These are phyloP conservation scores for Trametes polyzona DNA, from an alignment of 1,284 basidiomycete species.

Conservation along the genomic window DNA sequence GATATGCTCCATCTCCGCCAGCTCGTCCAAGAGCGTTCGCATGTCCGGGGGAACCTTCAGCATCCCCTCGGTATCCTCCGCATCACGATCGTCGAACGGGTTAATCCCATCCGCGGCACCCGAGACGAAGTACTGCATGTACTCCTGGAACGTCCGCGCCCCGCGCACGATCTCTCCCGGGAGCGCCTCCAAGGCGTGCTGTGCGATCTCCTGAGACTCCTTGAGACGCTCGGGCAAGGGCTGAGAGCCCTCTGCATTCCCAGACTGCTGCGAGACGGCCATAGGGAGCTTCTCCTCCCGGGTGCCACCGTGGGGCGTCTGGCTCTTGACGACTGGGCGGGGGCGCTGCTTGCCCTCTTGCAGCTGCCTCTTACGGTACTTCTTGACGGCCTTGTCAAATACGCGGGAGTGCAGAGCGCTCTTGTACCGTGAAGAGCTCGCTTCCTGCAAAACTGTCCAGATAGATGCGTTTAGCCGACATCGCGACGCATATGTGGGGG, in stretches of 20 bases:
- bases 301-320: neutral
- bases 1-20: slow-evolving; percentile 43
- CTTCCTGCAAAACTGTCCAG: slow-evolving; percentile 62
- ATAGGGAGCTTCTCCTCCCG: no score
- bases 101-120: slow-evolving; percentile 4
- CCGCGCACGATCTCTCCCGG: slow-evolving; percentile 53
- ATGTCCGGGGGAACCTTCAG: slow-evolving; percentile 43
- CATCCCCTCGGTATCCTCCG: slow-evolving; percentile 18
- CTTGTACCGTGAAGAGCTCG: slow-evolving; percentile 59
- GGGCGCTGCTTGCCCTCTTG: slow-evolving; percentile 18
- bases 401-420: slow-evolving; percentile 48
- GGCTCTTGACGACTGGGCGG: neutral
- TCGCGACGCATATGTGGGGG: neutral
- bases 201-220: slow-evolving; percentile 31
- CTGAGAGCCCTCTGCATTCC: neutral
- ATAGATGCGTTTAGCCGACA: no score
- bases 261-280: neutral
- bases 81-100: slow-evolving; percentile 10
- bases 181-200: slow-evolving; percentile 49
- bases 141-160: slow-evolving; percentile 48
- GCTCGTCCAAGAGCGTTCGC: slow-evolving; percentile 50
- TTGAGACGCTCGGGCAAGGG: slow-evolving; percentile 7
- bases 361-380: slow-evolving; percentile 40
- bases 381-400: slow-evolving; percentile 52
- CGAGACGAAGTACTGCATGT: slow-evolving; percentile 46